These are phyloP conservation scores for Beauveria rudraprayagi DNA, from an alignment of 2,329 filamentous ascomycete species.

Conservation along the genomic window DNA sequence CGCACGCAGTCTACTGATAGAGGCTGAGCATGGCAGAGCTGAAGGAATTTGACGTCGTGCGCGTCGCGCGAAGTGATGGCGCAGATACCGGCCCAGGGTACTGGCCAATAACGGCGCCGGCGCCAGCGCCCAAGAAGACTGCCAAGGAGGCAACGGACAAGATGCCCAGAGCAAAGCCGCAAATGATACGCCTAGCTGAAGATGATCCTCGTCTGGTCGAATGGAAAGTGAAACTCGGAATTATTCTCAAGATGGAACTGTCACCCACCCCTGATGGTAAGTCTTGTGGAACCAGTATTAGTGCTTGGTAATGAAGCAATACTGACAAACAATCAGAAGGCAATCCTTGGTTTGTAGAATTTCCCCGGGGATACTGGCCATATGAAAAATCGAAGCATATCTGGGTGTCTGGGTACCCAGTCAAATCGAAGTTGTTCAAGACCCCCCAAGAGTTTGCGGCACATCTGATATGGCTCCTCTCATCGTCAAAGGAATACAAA, in stretches of 20 bases:
- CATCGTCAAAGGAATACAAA: constrained; percentile 36
- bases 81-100: constrained; percentile 36
- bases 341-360: constrained; percentile 36
- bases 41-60: constrained; percentile 34
- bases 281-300: background rate
- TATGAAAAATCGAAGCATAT: constrained; percentile 42
- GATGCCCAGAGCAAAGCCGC: constrained; percentile 31
- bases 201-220: constrained; percentile 37
- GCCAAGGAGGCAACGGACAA: constrained; percentile 30
- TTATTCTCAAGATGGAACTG: constrained; percentile 37
- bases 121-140: constrained; percentile 27
- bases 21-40: constrained; percentile 22
- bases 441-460: constrained; percentile 46
- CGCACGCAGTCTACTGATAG: background rate
- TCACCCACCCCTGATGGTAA: constrained; percentile 32
- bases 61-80: constrained; percentile 38
- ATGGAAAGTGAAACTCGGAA: constrained; percentile 38
- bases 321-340: constrained; percentile 26
- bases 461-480: constrained; percentile 44
- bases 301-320: background rate
- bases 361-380: constrained; percentile 38
- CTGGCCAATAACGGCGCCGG: constrained; percentile 28
- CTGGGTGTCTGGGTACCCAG: constrained; percentile 41
- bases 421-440: constrained; percentile 41
- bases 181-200: constrained; percentile 35